phyloP scores from a whole-genome alignment of 179 eudicot species.

The Drosera spatulata region DNA sequence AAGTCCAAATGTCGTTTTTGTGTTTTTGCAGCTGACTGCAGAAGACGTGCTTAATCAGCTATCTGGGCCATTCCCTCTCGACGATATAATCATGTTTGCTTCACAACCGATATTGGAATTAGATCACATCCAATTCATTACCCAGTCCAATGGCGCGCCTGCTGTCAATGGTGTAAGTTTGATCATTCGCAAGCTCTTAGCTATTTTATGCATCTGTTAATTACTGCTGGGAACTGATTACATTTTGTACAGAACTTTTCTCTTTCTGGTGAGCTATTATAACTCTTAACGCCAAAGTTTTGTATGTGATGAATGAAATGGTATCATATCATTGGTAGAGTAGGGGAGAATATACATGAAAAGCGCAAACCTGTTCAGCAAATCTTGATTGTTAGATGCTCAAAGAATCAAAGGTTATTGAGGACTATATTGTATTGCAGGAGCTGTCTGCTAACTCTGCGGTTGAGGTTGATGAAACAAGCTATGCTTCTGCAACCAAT shows the following conservation, averaged over 20 bases:
- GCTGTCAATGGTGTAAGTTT: constrained; percentile 53
- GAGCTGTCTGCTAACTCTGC: constrained; percentile 49
- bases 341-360: too few species aligned
- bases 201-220: background rate
- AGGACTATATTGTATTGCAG: constrained; percentile 28
- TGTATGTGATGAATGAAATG: too few species aligned
- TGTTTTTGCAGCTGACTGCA: constrained; percentile 37
- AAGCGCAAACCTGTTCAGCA: too few species aligned
- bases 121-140: constrained; percentile 35
- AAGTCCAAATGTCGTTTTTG: background rate
- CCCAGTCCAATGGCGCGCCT: constrained; percentile 44
- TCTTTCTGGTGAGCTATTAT: too few species aligned
- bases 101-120: constrained; percentile 48
- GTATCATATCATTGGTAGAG: too few species aligned
- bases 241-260: background rate
- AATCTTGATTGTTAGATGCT: too few species aligned
- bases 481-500: constrained; percentile 54
- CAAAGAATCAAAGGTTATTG: too few species aligned
- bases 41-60: constrained; percentile 57
- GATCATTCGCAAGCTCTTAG: background rate
- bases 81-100: constrained; percentile 76
- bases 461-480: constrained; percentile 60
- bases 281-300: too few species aligned
- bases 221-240: background rate
- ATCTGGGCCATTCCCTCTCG: constrained; percentile 58